phyloP scores from a whole-genome alignment of 1,139 yeast genomes.

The Debaryomyces subglobosus region DNA sequence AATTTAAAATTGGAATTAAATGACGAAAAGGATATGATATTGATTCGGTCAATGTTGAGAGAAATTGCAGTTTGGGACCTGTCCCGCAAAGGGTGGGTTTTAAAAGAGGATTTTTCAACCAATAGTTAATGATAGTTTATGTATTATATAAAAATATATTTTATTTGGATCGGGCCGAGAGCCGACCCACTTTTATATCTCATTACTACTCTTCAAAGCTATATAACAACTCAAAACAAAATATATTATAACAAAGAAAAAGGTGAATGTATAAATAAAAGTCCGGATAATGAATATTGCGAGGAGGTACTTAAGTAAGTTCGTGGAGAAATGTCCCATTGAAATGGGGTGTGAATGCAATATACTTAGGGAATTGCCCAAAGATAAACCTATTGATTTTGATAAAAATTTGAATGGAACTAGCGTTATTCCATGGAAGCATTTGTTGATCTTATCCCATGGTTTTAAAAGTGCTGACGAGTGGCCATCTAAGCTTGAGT shows the following conservation, averaged over 20 bases:
- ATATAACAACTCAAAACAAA: background rate
- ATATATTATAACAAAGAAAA: background rate
- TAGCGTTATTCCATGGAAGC: slow-evolving; percentile 55
- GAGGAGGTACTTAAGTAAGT: slow-evolving; percentile 12
- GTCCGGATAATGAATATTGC: slow-evolving; percentile 1
- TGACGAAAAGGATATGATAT: slow-evolving; percentile 60
- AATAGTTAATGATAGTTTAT: background rate
- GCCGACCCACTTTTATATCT: background rate
- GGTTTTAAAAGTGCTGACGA: slow-evolving; percentile 29
- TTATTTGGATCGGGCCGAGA: background rate
- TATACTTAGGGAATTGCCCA: slow-evolving; percentile 45
- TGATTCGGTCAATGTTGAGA: slow-evolving; percentile 68
- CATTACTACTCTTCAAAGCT: background rate
- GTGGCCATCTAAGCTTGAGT: slow-evolving; percentile 65
- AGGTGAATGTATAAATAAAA: background rate
- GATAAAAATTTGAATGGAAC: slow-evolving; percentile 48
- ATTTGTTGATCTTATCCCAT: slow-evolving; percentile 54
- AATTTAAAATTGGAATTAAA: slow-evolving; percentile 48
- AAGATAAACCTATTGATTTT: slow-evolving; percentile 43
- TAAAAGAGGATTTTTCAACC: slow-evolving; percentile 55
- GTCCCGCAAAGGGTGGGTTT: slow-evolving; percentile 59
- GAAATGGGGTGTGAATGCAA: slow-evolving; percentile 72
- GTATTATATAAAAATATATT: background rate
- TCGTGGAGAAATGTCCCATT: slow-evolving; percentile 44
- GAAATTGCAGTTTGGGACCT: slow-evolving; percentile 73